A percentile compares a stretch with the other conserved stretches of the same genome.
phyloP scores from a whole-genome alignment of 352 stramenopile genomes.

The Thraustotheca clavata region DNA sequence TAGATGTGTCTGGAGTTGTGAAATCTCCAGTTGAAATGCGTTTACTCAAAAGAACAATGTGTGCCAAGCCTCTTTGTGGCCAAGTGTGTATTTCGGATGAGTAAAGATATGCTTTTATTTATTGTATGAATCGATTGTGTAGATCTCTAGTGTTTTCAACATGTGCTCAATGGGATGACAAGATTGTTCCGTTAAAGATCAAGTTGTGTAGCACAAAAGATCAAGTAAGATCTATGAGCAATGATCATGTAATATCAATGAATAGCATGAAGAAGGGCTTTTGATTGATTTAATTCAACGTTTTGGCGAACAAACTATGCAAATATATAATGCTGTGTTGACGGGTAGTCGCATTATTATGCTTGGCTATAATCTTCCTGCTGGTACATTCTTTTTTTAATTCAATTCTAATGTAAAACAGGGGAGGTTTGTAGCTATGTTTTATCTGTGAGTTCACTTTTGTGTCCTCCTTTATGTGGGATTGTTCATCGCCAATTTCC shows the following conservation, averaged over 20 bases:
- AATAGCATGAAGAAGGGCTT: conserved; percentile 54
- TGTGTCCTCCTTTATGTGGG: conserved; percentile 71
- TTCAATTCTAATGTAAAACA: neutral
- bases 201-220: conserved; percentile 78
- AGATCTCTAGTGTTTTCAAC: conserved; percentile 50
- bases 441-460: conserved; percentile 69
- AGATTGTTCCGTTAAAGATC: conserved; percentile 59
- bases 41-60: conserved; percentile 65
- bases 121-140: neutral
- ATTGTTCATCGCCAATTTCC: conserved; percentile 74
- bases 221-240: conserved; percentile 25
- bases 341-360: conserved; percentile 69
- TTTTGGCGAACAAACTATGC: conserved; percentile 79
- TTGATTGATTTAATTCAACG: conserved; percentile 57
- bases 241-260: neutral
- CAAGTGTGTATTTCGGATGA: conserved; percentile 7
- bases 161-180: conserved; percentile 45
- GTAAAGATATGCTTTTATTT: conserved; percentile 4
- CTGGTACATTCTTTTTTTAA: conserved; percentile 24
- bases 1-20: conserved; percentile 45
- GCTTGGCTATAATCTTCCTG: conserved; percentile 74
- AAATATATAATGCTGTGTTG: conserved; percentile 81
- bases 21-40: conserved; percentile 64
- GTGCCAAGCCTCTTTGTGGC: conserved; percentile 3
- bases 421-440: conserved; percentile 82